Base-by-base conservation (phyloP, 768 basidiomycete species). In the Mycena chlorophos region DNA sequence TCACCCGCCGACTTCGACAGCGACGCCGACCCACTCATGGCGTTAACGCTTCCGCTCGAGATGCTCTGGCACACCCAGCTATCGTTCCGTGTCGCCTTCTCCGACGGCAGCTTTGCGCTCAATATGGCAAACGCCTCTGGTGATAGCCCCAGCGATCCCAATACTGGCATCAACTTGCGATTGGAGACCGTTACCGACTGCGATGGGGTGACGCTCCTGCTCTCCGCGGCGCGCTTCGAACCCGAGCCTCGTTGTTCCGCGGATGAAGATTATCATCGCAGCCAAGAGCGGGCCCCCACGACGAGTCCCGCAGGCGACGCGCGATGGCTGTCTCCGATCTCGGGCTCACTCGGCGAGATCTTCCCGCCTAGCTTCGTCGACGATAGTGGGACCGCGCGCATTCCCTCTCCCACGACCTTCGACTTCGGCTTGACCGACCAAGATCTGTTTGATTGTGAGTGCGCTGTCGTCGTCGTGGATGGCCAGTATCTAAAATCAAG, bases 31-130 rank as follows among this genome's bases (percentile, higher is more conserved):
- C 12, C 34, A 37, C 10, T 10, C 34, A 55, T 55, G 54, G 25
- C 48, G 8, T 23, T 55, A 37, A 39, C 39, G 2, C 37, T 55
- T 5, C 54, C 54, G 20, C 23, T 55, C n/a, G 25, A 49, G 20
- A 43, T 27, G 34, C 54, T 55, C 20, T 49, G 37, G 4, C 39
- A 1, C 13, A 50, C 49, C 31, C 25, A 55, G 38, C 20, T 55
- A 17, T 55, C 38, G 27, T 30, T 49, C 38, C 48, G 49, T n/a
- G 54, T 55, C 38, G 17, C 25, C 13, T 25, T 55, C 16, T 37
- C 54, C 12, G 48, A 42, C 23, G 54, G 54, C 6, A 22, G 12
- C 5, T 49, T 49, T 19, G 16, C 47, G 25, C 42, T 55, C 54
- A 40, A 50, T 27, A 55, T 55, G 54, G 47, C 45, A 13, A 28